Percentiles rank a stretch among this genome's conserved stretches.
Conservation (phyloP, 108 stramenopile species). For the Aurantiochytrium sp. region DNA sequence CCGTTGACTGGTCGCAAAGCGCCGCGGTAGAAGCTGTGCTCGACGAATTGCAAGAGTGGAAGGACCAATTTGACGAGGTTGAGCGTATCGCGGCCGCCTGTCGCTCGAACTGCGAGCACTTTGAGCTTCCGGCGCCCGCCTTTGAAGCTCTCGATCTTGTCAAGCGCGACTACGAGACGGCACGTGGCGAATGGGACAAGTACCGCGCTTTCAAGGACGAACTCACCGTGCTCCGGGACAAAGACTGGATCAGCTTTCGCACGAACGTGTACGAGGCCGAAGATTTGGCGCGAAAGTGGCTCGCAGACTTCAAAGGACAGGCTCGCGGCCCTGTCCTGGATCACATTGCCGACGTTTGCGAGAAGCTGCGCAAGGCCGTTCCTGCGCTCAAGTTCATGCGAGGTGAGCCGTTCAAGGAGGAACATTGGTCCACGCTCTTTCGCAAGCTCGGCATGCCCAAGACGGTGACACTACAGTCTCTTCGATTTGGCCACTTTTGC, state of each 20-base stretch:
- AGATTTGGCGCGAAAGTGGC: slow-evolving; percentile 50
- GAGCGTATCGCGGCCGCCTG: slow-evolving; percentile 27
- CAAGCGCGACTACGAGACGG: slow-evolving; percentile 32
- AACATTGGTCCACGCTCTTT: slow-evolving; percentile 55
- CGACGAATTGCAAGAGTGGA: slow-evolving; percentile 41
- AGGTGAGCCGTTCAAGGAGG: slow-evolving; percentile 60
- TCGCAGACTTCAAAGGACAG: slow-evolving; percentile 36
- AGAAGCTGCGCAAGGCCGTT: slow-evolving; percentile 40
- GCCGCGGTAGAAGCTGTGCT: slow-evolving; percentile 29
- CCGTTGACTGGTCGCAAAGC: slow-evolving; percentile 32
- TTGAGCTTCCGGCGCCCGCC: slow-evolving; percentile 42
- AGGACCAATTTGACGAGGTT: slow-evolving; percentile 38
- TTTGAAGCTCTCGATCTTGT: slow-evolving; percentile 39
- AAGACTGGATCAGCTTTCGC: slow-evolving; percentile 57
- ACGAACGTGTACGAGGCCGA: slow-evolving; percentile 48
- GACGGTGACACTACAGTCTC: slow-evolving; percentile 40
- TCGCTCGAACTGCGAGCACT: slow-evolving; percentile 33
- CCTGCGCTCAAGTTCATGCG: slow-evolving; percentile 52
- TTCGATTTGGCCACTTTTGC: slow-evolving; percentile 51
- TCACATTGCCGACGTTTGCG: slow-evolving; percentile 35
- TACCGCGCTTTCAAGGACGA: slow-evolving; percentile 40
- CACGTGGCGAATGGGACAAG: slow-evolving; percentile 34
- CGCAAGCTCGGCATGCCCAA: slow-evolving; percentile 50
- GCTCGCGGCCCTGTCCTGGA: slow-evolving; percentile 24
- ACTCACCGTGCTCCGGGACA: slow-evolving; percentile 18